Conservation (phyloP, 768 basidiomycete genomes). For the Leccinum subtestaceum region DNA sequence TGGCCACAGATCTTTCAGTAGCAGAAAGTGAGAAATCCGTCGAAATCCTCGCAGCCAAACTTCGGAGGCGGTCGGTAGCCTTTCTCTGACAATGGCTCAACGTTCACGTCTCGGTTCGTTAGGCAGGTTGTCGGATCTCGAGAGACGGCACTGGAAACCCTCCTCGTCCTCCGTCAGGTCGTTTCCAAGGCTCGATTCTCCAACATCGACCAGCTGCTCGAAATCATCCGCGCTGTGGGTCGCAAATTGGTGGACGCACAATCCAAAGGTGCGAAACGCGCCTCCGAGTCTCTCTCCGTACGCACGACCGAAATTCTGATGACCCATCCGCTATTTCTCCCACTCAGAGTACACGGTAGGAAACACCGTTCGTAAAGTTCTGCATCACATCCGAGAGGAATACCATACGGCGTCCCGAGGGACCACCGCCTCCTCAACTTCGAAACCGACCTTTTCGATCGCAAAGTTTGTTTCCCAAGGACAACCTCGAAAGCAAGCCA, state of each 20-base stretch:
- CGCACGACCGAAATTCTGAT: not conserved
- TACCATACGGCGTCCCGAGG: constrained; percentile 75
- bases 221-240: constrained; percentile 77
- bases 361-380: constrained; percentile 89
- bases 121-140: constrained; percentile 93
- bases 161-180: constrained; percentile 84
- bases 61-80: constrained; percentile 64
- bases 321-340: not conserved
- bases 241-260: constrained; percentile 83
- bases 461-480: constrained; percentile 82
- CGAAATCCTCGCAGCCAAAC: constrained; percentile 64
- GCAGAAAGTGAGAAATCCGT: constrained; percentile 55
- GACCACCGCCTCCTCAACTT: constrained; percentile 36
- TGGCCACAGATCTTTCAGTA: constrained; percentile 41
- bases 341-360: constrained; percentile 86
- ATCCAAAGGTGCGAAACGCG: constrained; percentile 71
- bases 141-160: constrained; percentile 84
- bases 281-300: not conserved
- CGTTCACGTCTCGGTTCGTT: constrained; percentile 9
- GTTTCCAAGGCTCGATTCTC: constrained; percentile 83
- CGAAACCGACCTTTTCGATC: constrained; percentile 59
- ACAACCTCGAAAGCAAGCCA: constrained; percentile 54
- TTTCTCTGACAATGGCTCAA: not conserved
- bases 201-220: constrained; percentile 81
- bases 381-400: constrained; percentile 94